A percentile compares a stretch with the other conserved stretches of the same genome.
Conservation (phyloP, 2,329 filamentous ascomycete species). For the Aspergillus candidus region DNA sequence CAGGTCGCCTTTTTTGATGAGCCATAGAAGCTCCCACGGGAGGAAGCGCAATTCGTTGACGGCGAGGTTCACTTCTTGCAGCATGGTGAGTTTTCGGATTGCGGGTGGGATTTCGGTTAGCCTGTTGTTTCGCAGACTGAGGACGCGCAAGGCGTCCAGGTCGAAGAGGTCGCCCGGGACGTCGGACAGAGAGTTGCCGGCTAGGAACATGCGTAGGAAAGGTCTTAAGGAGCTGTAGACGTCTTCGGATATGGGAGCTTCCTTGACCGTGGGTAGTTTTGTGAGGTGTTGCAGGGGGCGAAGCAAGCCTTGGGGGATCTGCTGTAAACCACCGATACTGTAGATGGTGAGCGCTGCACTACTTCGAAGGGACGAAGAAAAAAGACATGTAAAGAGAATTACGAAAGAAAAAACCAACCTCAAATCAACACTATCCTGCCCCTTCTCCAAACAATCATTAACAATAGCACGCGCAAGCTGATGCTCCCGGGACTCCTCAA, state of each 20-base stretch:
- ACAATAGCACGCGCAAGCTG: conserved; percentile 33
- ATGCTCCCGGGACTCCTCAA: conserved; percentile 32
- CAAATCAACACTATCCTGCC: conserved; percentile 41
- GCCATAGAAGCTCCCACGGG: conserved; percentile 41
- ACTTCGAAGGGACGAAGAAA: too few species aligned
- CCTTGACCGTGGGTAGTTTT: conserved; percentile 31
- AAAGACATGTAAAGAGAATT: not conserved
- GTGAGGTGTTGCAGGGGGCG: conserved; percentile 36
- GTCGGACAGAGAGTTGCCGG: conserved; percentile 35
- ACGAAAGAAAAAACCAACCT: conserved; percentile 29
- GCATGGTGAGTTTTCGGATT: conserved; percentile 35
- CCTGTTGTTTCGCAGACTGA: conserved; percentile 44
- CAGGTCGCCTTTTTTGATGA: conserved; percentile 34
- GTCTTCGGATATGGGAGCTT: conserved; percentile 32
- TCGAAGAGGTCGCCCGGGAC: conserved; percentile 39
- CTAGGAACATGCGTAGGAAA: conserved; percentile 39
- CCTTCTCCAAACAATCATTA: conserved; percentile 38
- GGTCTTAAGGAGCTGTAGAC: conserved; percentile 36
- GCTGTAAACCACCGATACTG: conserved; percentile 28
- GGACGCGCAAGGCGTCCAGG: conserved; percentile 35
- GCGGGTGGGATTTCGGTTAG: conserved; percentile 36
- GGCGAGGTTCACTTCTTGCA: conserved; percentile 42
- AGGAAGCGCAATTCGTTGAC: conserved; percentile 39
- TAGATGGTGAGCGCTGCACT: not conserved
- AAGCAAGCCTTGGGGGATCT: conserved; percentile 30